Percentiles rank a stretch among this genome's conserved stretches.
Conservation (phyloP, 169 alveolate species). For the Miamiensis avidus region DNA sequence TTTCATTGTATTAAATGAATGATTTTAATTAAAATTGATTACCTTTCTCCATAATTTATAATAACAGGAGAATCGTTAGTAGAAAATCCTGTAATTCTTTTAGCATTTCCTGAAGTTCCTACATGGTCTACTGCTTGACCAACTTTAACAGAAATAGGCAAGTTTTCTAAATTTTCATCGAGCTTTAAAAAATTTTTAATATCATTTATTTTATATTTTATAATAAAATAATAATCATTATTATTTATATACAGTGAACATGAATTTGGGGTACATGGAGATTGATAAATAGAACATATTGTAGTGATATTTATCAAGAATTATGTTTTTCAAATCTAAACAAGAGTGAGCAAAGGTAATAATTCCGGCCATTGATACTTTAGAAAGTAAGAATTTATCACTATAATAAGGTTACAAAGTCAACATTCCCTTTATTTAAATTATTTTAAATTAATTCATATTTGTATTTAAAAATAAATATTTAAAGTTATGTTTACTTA, state of each 20-base stretch:
- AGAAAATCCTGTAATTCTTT: constrained; percentile 98
- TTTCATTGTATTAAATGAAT: not conserved
- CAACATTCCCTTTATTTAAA: constrained; percentile 84
- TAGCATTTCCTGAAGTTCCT: constrained; percentile 97
- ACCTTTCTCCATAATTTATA: constrained; percentile 84
- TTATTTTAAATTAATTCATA: not conserved
- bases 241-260: constrained; percentile 62
- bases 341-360: constrained; percentile 89
- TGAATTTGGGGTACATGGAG: constrained; percentile 92
- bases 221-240: constrained; percentile 51
- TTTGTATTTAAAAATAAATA: not conserved
- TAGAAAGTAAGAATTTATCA: constrained; percentile 92
- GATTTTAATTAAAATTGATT: not conserved
- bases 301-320: constrained; percentile 91
- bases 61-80: constrained; percentile 99
- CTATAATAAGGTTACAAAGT: constrained; percentile 96
- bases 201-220: constrained; percentile 63
- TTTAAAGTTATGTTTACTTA: constrained; percentile 62
- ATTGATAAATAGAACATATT: constrained; percentile 93
- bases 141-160: constrained; percentile 88
- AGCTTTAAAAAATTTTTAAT: constrained; percentile 49
- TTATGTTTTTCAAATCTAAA: constrained; percentile 85
- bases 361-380: constrained; percentile 95
- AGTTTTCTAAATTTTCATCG: constrained; percentile 91
- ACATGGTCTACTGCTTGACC: constrained; percentile 97